A percentile compares a stretch with the other conserved stretches of the same genome.
Conservation (phyloP, 139 green algal genomes). For the Tetraselmis striata region DNA sequence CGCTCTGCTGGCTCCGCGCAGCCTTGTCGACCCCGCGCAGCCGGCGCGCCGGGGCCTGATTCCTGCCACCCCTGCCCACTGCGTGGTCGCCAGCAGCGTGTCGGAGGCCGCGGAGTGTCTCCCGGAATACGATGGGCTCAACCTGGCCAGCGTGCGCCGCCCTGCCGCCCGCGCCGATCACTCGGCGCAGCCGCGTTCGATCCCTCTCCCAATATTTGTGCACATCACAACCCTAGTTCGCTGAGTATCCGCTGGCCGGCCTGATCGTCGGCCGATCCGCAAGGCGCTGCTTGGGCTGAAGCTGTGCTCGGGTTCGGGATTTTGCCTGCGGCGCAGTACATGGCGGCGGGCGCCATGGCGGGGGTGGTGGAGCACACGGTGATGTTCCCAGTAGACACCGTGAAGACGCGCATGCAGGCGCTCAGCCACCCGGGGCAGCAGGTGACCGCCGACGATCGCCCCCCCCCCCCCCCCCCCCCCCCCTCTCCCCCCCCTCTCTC, state of each 20-base stretch:
- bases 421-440: constrained; percentile 77
- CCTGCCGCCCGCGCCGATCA: neutral
- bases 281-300: neutral
- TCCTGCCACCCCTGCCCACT: no score
- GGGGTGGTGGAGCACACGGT: constrained; percentile 88
- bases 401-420: constrained; percentile 97
- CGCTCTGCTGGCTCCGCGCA: no score
- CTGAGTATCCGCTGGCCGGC: no score
- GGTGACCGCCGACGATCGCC: constrained; percentile 17
- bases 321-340: constrained; percentile 61
- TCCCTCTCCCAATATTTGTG: no score
- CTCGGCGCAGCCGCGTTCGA: no score
- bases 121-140: neutral
- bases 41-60: no score
- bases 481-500: neutral
- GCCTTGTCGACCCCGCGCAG: no score
- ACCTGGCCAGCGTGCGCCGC: neutral
- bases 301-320: neutral
- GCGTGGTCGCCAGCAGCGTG: neutral
- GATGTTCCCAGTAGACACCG: constrained; percentile 97
- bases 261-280: no score
- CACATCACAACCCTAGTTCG: no score
- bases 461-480: neutral
- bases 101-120: neutral
- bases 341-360: constrained; percentile 77